phyloP scores from a whole-genome alignment of 1,139 yeast genomes.

The Geotrichum carabidarum region DNA sequence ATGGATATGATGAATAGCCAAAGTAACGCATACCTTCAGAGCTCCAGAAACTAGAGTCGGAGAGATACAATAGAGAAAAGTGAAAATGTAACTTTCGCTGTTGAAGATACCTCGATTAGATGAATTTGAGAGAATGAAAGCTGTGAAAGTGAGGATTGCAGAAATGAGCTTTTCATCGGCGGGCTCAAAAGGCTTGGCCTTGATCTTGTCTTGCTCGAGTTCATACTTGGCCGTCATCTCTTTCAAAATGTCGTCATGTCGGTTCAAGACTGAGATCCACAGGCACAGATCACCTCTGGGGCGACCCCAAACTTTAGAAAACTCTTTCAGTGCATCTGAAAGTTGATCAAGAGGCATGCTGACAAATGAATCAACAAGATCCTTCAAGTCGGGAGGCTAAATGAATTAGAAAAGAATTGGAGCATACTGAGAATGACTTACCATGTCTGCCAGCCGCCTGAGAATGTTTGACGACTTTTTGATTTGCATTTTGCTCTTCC shows the following conservation, averaged over 20 bases:
- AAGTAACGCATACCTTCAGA: constrained; percentile 55
- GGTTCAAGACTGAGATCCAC: constrained; percentile 73
- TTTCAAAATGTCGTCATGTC: constrained; percentile 66
- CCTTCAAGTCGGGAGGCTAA: constrained; percentile 42
- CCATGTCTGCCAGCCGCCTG: constrained; percentile 32
- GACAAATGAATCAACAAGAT: constrained; percentile 40
- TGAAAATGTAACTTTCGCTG: constrained; percentile 58
- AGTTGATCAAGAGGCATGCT: constrained; percentile 38
- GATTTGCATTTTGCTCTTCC: constrained; percentile 26
- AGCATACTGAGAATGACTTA: constrained; percentile 21
- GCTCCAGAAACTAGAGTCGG: constrained; percentile 58
- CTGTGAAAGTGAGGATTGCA: constrained; percentile 57
- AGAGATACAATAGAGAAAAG: constrained; percentile 56
- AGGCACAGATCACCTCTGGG: constrained; percentile 69
- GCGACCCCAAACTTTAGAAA: constrained; percentile 49
- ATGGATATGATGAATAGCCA: constrained; percentile 55
- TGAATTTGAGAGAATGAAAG: constrained; percentile 63
- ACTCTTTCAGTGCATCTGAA: constrained; percentile 34
- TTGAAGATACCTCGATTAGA: constrained; percentile 63
- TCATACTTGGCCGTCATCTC: constrained; percentile 50
- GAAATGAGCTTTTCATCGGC: constrained; percentile 49
- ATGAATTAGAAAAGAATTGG: constrained; percentile 14
- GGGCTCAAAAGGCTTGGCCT: constrained; percentile 42
- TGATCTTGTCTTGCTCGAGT: constrained; percentile 43
- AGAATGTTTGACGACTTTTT: constrained; percentile 30